Evolutionary conservation across 331 rosid genomes (phyloP), one percentile per base, ranked within the genome.

Genomic region (Cucumis variabilis): DNA sequence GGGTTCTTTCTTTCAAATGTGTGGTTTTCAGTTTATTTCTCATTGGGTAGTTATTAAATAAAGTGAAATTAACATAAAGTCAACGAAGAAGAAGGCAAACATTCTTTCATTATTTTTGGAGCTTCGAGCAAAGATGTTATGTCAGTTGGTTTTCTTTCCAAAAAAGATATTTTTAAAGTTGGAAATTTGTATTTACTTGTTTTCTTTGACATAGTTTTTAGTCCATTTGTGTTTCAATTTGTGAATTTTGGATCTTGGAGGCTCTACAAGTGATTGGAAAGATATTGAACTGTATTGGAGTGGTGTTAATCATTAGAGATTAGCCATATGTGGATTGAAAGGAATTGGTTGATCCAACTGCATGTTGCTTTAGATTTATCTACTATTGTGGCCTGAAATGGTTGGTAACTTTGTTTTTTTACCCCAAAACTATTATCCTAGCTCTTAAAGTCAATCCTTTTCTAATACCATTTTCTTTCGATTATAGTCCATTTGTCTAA

Each of bases 1-100:
- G 95, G 93, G 96, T 90, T 94, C 91, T 85, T 53, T 68, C 17
- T 87, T 89, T 90, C 63, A 87, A 83, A 67, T 87, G 58, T 75
- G 80, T 1, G 53, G 8, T 46, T 44, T 80, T 24, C 63, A 16
- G 86, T 73, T 13, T 68, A 28, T 28, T 67, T 65, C 81, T 12
- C 65, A 9, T 2, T 71, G 58, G 41, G 60, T 33, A 72, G 63
- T 88, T 46, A 27, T 73, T 72, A 25, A 83, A 85, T 86, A 20
- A 88, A 84, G 89, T 88, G 71, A 78, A 70, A 87, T 90, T 87
- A 78, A 83, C 50, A 48, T 28, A 58, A 14, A 48, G 21, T 24
- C n/a, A n/a, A n/a, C n/a, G 70, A 53, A 11, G 88, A 85, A 79
- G 74, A 41, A 51, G 80, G 73, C 70, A 78, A 62, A 87, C 86